These are phyloP conservation scores for Acanthamoeba healyi DNA, from an alignment of 208 protist genomes.

Conservation along the genomic window DNA sequence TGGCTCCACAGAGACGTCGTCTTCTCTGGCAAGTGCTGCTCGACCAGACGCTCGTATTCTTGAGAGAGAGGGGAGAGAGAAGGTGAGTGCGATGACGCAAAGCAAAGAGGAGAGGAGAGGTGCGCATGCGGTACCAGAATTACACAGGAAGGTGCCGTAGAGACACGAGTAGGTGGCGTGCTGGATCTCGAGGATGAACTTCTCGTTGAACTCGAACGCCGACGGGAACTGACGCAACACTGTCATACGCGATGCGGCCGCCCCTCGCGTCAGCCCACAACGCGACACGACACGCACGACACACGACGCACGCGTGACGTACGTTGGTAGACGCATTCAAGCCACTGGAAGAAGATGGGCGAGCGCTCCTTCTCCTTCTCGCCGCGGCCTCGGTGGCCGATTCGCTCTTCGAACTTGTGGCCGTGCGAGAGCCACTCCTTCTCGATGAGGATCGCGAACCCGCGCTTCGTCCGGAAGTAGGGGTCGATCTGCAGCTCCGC, in stretches of 20 bases:
- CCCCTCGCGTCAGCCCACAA: neutral
- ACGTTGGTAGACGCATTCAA: constrained; percentile 59
- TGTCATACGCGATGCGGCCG: too few relatives aligned
- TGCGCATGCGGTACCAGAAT: neutral
- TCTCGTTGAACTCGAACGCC: constrained; percentile 85
- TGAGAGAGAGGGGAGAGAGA: neutral
- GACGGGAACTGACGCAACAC: constrained; percentile 53
- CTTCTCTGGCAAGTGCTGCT: neutral
- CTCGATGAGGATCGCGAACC: constrained; percentile 95
- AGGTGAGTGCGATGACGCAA: neutral
- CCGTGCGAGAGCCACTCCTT: constrained; percentile 97
- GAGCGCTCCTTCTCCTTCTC: constrained; percentile 42
- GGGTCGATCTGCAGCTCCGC: constrained; percentile 95
- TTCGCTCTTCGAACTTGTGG: constrained; percentile 94
- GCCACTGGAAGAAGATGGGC: constrained; percentile 51
- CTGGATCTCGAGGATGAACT: constrained; percentile 70
- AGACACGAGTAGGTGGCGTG: constrained; percentile 39
- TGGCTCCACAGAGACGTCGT: constrained; percentile 1
- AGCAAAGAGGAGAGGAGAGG: neutral
- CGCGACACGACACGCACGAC: neutral
- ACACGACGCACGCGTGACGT: neutral
- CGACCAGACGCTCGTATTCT: constrained; percentile 8
- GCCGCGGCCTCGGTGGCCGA: neutral
- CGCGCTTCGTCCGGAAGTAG: constrained; percentile 95
- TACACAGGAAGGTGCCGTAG: constrained; percentile 73